Conservation (phyloP, 345 rosid species). For the Salix exigua region DNA sequence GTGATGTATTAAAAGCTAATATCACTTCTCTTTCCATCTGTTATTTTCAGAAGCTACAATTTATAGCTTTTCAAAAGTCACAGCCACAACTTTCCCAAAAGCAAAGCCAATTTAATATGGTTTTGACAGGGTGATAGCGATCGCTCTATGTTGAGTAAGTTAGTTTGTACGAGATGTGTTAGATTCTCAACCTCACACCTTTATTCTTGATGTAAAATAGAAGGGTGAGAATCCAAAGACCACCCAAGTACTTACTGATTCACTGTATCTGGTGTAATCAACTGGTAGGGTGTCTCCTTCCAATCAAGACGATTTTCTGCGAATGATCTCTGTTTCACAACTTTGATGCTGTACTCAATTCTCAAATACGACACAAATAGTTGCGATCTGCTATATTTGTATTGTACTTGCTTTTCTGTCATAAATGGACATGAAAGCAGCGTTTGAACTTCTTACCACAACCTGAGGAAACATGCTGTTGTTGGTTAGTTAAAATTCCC, state of each 20-base stretch:
- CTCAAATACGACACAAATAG: neutral
- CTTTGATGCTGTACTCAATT: neutral
- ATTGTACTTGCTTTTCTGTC: too few relatives aligned
- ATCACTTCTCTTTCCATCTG: too few relatives aligned
- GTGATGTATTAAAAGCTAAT: too few relatives aligned
- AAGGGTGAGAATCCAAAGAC: neutral
- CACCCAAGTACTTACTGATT: neutral
- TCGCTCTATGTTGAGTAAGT: neutral
- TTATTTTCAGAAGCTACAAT: too few relatives aligned
- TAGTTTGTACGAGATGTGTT: neutral
- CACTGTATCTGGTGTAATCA: neutral
- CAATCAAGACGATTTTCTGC: too few relatives aligned
- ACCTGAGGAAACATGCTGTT: neutral
- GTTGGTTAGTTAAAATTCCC: neutral
- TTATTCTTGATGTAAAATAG: neutral
- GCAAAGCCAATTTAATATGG: neutral
- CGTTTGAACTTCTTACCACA: too few relatives aligned
- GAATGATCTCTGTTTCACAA: neutral
- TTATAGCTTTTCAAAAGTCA: too few relatives aligned
- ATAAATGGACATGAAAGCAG: too few relatives aligned
- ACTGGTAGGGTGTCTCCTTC: neutral
- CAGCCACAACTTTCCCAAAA: too few relatives aligned
- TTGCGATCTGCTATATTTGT: neutral
- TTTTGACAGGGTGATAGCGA: neutral
- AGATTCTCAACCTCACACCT: neutral